phyloP scores from a whole-genome alignment of 1,284 basidiomycete genomes.

The Apiotrichum mycotoxinovorans region DNA sequence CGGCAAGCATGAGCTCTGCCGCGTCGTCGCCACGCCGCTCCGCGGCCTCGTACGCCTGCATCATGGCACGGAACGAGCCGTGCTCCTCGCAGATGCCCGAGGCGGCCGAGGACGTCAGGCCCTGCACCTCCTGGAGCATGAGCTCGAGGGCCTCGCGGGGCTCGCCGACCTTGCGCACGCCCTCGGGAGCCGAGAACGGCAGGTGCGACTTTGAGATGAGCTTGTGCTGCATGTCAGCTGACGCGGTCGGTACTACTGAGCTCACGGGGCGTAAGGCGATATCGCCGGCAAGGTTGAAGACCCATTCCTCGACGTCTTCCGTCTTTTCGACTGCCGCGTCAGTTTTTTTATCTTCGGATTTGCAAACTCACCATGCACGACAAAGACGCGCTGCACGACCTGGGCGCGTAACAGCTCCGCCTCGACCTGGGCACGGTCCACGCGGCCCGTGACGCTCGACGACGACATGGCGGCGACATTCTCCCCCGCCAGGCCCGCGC shows the following conservation, averaged over 20 bases:
- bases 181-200: slow-evolving; percentile 41
- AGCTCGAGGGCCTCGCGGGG: slow-evolving; percentile 37
- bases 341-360: neutral
- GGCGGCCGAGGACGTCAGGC: slow-evolving; percentile 43
- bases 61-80: slow-evolving; percentile 37
- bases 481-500: slow-evolving; percentile 25
- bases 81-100: slow-evolving; percentile 35
- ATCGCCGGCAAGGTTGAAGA: slow-evolving; percentile 47
- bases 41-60: slow-evolving; percentile 40
- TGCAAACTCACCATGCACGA: slow-evolving; percentile 44
- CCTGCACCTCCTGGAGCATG: slow-evolving; percentile 49
- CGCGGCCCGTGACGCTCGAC: slow-evolving; percentile 3
- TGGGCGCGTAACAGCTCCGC: slow-evolving; percentile 42
- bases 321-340: slow-evolving; percentile 41
- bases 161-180: slow-evolving; percentile 20
- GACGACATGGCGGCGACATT: neutral
- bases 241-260: neutral
- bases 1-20: slow-evolving; percentile 33
- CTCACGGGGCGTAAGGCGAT: slow-evolving; percentile 47
- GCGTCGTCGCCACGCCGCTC: slow-evolving; percentile 25
- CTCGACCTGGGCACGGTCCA: slow-evolving; percentile 41
- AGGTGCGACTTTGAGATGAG: slow-evolving; percentile 47
- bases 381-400: slow-evolving; percentile 36
- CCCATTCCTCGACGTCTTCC: slow-evolving; percentile 47
- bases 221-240: slow-evolving; percentile 32